Evolutionary conservation across 805 yeast genomes (phyloP), one percentile per base, ranked within the genome.

Genomic region (Spathaspora passalidarum): DNA sequence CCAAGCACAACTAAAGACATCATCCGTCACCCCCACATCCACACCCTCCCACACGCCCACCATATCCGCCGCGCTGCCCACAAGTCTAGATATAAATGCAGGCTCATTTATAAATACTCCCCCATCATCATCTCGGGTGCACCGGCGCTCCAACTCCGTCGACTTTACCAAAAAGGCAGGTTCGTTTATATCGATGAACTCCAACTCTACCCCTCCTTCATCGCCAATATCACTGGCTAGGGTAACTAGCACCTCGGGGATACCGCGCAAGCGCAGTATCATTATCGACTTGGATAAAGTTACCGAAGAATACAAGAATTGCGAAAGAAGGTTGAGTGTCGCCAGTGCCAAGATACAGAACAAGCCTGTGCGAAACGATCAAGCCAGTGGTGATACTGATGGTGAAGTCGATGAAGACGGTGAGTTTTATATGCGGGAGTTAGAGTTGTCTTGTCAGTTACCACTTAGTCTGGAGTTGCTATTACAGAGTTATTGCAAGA

Each of bases 201-300:
- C 35, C 43, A 48, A 20, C 37, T 40, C 4, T n/a, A 8, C 13
- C 1, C 16, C 13, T 6, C 29, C 23, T 32, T 11, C 32, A 21
- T 21, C 34, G 5, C 20, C 38, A 23, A 16, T 42, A 32, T 32
- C 38, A 20, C 17, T 32, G 9, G 8, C 50, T 4, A 40, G 40
- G 9, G 45, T 23, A 3, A 29, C 38, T 22, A 43, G 45, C 17
- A 14, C 13, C 8, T 20, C 35, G 10, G 13, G 34, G 21, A 25
- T n/a, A 18, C 9, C 17, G 18, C 17, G 39, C 4, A 29, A 21
- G 8, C 16, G 34, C 17, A 29, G 34, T 29, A 29, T 21, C 3
- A 9, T 43, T 7, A 54, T 54, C 7, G 56, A 54, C 23, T 47
- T 54, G 42, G 54, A 54, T 44, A 45, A 49, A n/a, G 44, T 54